Evolutionary conservation across 768 basidiomycete species (phyloP), one percentile per base, ranked within the genome.

Genomic region (Leccinum broughii): DNA sequence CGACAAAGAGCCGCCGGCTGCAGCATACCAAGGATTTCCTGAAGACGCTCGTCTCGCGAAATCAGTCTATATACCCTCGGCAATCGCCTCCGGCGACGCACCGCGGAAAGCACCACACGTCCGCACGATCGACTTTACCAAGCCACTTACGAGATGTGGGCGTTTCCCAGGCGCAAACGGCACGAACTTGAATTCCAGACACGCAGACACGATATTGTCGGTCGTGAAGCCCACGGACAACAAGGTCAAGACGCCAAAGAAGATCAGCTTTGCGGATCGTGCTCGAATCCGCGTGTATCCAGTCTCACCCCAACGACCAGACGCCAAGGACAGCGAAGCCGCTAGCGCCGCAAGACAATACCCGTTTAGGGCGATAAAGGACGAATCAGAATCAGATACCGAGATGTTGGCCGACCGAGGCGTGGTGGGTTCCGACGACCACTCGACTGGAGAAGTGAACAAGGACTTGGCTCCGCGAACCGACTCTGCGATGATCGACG

Each of bases 121-220:
- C 15, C 67, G 64, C 24, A 59, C 62, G 41, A 73, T 75, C 58
- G 73, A 73, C 59, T 73, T 75, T 55, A 72, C 72, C 22, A 63
- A 64, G 30, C 51, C 61, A 10, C 55, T 57, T 3, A 56, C 26
- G 34, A 58, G 60, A 53, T 66, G 63, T 17, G 44, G 41, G 26
- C 64, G 63, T n/a, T 60, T 68, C 37, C 62, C 57, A 28, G 55
- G 20, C 9, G 3, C 55, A 1, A 24, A 54, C 2, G 9, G 1
- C 28, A 32, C 58, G 41, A 63, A 57, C 39, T 30, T 35, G 37
- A 63, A 57, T 35, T 30, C 55, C n/a, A 14, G 28, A 35, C 54
- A 58, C 7, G 24, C 51, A 1, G 17, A n/a, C 22, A 56, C 15
- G 51, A 24, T 28, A 9, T 28, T 62, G 10, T 62, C 68, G 14